A percentile compares a stretch with the other conserved stretches of the same genome.
Conservation (phyloP, 495 filamentous ascomycete species). For the Penicillium cosmopolitanum region DNA sequence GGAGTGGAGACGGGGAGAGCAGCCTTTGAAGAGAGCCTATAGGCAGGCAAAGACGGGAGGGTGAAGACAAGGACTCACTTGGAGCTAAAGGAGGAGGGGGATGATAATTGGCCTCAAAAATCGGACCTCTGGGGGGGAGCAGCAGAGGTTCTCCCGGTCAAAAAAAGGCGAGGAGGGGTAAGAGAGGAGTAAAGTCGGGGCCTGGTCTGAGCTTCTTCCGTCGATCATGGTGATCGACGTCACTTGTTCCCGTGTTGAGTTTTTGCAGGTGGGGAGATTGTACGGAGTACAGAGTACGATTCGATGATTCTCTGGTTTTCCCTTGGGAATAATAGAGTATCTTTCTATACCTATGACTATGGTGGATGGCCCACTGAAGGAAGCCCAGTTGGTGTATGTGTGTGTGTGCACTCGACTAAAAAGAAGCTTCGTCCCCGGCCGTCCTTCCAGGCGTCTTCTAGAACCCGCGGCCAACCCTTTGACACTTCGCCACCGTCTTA, state of each 20-base stretch:
- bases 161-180: conserved; percentile 17
- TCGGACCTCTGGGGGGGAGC: neutral
- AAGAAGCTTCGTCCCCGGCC: conserved; percentile 23
- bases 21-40: neutral
- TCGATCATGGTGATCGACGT: conserved; percentile 33
- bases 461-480: conserved; percentile 12
- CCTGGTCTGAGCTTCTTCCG: conserved; percentile 29
- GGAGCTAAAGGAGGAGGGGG: neutral
- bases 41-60: conserved; percentile 1
- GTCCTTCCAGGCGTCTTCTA: conserved; percentile 34
- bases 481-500: neutral
- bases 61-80: conserved; percentile 5
- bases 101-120: conserved; percentile 6
- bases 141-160: neutral
- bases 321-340: too few relatives aligned
- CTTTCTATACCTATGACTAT: too few relatives aligned
- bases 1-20: conserved; percentile 5
- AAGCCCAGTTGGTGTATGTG: neutral
- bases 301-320: too few relatives aligned
- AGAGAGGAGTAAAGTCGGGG: conserved; percentile 14
- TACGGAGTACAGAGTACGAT: too few relatives aligned
- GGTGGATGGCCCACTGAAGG: too few relatives aligned
- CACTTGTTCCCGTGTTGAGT: conserved; percentile 16
- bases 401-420: conserved; percentile 4
- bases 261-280: neutral